Base-by-base conservation (phyloP, 257 asterid genomes). In the Jaltomata sinuosa region DNA sequence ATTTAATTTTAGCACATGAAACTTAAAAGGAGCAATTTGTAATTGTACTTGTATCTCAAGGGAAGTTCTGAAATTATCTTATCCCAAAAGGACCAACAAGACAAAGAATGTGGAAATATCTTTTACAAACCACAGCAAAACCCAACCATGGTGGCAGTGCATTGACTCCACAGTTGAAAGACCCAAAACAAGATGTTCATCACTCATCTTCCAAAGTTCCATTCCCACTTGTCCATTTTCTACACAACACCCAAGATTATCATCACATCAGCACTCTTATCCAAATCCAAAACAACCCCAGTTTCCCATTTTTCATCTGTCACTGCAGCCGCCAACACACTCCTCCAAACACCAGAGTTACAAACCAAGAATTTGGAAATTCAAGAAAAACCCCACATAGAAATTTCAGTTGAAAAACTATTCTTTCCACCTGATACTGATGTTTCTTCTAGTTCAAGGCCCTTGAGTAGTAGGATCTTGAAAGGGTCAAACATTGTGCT, bases 401-500 rank as follows among this genome's bases (percentile, higher is more conserved):
- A 90, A 27, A 86, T 94, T 5, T 88, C 98, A 1, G 88, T 90
- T 10, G 98, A 93, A 45, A 88, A 89, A 85, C 95, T 96, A 2
- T 96, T 93, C 87, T 49, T 93, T 57, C 99, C 98, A 21, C 99
- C 99, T 22, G 99, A 94, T 11, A 89, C 95, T 11, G 98, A 93
- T 80, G 85, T 88, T 36, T 85, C 94, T 11, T 79, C 92, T 1
- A 80, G 83, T 67, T 80, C 89, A 40, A 84, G 85, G 85, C 86
- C 90, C 5, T 80, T 92, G 89, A 87, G 92, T 86, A 87, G 93
- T 11, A 92, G 98, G 81, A 87, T 96, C 12, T 84, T 96, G 76
- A 96, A 93, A 90, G 98, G 98, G 80, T 96, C 99, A 50, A 96
- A 96, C 83, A 94, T 96, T 85, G 94, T 96, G 87, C 93, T 96